Conservation (phyloP, 169 alveolate species). For the Plasmodium knowlesi region DNA sequence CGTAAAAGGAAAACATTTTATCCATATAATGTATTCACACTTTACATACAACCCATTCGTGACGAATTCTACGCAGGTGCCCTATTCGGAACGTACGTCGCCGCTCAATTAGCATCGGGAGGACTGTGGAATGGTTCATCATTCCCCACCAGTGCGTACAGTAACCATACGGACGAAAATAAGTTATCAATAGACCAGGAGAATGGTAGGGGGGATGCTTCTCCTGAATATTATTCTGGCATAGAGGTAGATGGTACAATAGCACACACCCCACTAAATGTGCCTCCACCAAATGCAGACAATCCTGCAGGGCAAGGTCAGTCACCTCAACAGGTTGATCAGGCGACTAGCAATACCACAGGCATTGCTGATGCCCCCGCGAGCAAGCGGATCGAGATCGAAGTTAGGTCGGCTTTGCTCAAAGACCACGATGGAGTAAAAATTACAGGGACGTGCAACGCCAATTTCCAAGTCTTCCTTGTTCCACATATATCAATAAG, state of each 20-base stretch:
- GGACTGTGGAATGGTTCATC: not conserved
- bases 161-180: not conserved
- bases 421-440: constrained; percentile 1
- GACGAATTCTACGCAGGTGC: not conserved
- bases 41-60: not conserved
- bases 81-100: not conserved
- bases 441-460: constrained; percentile 18
- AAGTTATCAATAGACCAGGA: not conserved
- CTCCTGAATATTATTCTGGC: not conserved
- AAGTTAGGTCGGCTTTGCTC: constrained; percentile 8
- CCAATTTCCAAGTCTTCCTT: not conserved
- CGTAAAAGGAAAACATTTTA: not conserved
- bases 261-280: not conserved
- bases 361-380: not conserved
- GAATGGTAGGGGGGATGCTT: not conserved
- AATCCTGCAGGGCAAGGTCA: not conserved
- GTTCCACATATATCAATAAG: not conserved
- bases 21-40: not conserved
- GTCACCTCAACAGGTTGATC: not conserved
- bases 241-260: not conserved
- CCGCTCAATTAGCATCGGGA: not conserved
- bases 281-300: not conserved
- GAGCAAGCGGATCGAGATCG: not conserved
- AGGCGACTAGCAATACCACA: not conserved
- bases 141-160: not conserved